Conservation (phyloP, 768 basidiomycete species). For the Phaffia australis region DNA sequence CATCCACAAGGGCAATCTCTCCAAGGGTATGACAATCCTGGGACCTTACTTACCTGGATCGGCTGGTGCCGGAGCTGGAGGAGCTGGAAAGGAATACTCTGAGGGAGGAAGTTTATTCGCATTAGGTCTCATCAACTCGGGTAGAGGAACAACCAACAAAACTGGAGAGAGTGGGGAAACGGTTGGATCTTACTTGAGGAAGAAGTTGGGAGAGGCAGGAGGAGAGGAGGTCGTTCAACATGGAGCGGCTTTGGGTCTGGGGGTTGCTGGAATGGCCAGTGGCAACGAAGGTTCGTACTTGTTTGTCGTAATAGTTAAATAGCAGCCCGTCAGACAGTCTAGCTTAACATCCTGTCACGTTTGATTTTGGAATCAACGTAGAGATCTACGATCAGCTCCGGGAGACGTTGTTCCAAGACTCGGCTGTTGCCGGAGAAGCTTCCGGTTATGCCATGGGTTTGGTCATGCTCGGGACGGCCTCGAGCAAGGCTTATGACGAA, state of each 20-base stretch:
- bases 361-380: conserved; percentile 24
- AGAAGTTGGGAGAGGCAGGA: conserved; percentile 56
- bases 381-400: conserved; percentile 89
- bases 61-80: conserved; percentile 43
- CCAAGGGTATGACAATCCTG: conserved; percentile 82
- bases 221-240: conserved; percentile 82
- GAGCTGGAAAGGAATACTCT: conserved; percentile 64
- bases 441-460: conserved; percentile 96
- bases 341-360: not conserved
- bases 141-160: conserved; percentile 47
- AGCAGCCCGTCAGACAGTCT: not conserved
- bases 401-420: conserved; percentile 78
- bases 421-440: conserved; percentile 90
- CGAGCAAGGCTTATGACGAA: conserved; percentile 67
- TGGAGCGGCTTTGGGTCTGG: conserved; percentile 92
- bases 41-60: conserved; percentile 75
- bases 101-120: conserved; percentile 96
- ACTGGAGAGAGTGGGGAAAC: conserved; percentile 24
- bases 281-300: conserved; percentile 50
- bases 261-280: conserved; percentile 88
- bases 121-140: conserved; percentile 85
- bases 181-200: conserved; percentile 52
- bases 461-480: conserved; percentile 91
- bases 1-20: conserved; percentile 92
- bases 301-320: not conserved